Evolutionary conservation across 371 early-diverging fungal genomes (phyloP), one percentile per base, ranked within the genome.

Genomic region (Lichtheimia corymbifera): DNA sequence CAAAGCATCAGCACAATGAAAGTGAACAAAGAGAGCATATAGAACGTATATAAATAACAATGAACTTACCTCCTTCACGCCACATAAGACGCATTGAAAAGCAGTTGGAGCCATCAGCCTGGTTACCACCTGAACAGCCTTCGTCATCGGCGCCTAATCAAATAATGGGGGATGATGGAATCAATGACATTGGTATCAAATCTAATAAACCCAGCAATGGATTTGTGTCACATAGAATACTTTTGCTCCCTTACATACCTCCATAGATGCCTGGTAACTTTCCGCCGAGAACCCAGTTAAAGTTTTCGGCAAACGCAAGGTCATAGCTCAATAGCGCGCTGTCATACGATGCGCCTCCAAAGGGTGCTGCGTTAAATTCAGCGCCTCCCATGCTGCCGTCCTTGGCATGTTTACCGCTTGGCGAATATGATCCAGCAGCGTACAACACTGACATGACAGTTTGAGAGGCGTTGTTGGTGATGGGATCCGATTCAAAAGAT

Each of bases 211-310:
- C 20, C 14, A 27, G 27, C 14, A 18, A 12, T 42, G 14, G 20
- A 20, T 35, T 42, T 17, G 22, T 20, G 20, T 40, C 43, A 43
- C 14, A 45, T 17, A 14, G 15, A 45, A 18, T 6, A 11, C 35
- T 6, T 30, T 35, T n/a, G 45, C 20, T n/a, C 12, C 43, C 20
- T 62, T 35, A 35, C 22, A 56, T 59, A 61, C 85, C 81, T 30
- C 76, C 74, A 62, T 71, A 79, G 15, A 82, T 60, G 27, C 82
- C 82, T 22, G 85, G 85, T 18, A 85, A 58, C 55, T 83, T 83
- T 3, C 85, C 83, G 52, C 86, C 86, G 13, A 72, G 69, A 5
- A 78, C 79, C 81, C 82, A 86, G 14, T 80, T 50, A 67, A 86
- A 86, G 42, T 74, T 76, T 14, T 53, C 53, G 22, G 77, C 83